These are phyloP conservation scores for Fusarium cyanostomum DNA, from an alignment of 2,329 filamentous ascomycete genomes.

Conservation along the genomic window DNA sequence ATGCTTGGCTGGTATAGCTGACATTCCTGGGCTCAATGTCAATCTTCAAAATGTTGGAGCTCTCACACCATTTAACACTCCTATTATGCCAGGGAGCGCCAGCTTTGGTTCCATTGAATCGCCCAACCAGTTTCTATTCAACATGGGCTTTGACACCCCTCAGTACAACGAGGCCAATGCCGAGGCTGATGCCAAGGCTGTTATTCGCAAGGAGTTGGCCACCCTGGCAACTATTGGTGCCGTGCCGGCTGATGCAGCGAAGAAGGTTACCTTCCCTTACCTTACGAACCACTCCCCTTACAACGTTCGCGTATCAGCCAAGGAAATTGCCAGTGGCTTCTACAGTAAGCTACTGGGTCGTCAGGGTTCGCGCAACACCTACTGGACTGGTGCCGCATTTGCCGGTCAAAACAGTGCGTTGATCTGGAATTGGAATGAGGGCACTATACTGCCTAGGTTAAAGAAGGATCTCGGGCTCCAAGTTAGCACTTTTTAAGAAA, in stretches of 20 bases:
- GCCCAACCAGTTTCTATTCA: conserved; percentile 7
- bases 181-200: no score
- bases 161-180: conserved; percentile 9
- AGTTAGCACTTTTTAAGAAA: no score
- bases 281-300: conserved; percentile 23
- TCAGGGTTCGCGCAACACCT: conserved; percentile 27
- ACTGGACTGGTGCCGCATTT: conserved; percentile 35
- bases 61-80: conserved; percentile 6
- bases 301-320: conserved; percentile 13
- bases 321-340: conserved; percentile 12
- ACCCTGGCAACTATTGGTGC: conserved; percentile 7
- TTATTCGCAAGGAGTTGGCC: conserved; percentile 18
- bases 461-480: conserved; percentile 32
- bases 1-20: conserved; percentile 22
- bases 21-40: conserved; percentile 15
- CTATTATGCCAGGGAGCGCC: conserved; percentile 13
- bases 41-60: conserved; percentile 26
- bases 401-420: conserved; percentile 35
- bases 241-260: neutral
- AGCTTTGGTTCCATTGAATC: neutral
- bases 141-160: neutral
- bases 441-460: conserved; percentile 18
- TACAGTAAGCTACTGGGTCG: conserved; percentile 20
- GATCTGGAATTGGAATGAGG: conserved; percentile 37
- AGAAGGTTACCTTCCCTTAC: conserved; percentile 10